A percentile compares a stretch with the other conserved stretches of the same genome.
Evolutionary conservation across 2,329 filamentous ascomycete genomes (phyloP).

Genomic region (Coleophoma eucalyptorum): DNA sequence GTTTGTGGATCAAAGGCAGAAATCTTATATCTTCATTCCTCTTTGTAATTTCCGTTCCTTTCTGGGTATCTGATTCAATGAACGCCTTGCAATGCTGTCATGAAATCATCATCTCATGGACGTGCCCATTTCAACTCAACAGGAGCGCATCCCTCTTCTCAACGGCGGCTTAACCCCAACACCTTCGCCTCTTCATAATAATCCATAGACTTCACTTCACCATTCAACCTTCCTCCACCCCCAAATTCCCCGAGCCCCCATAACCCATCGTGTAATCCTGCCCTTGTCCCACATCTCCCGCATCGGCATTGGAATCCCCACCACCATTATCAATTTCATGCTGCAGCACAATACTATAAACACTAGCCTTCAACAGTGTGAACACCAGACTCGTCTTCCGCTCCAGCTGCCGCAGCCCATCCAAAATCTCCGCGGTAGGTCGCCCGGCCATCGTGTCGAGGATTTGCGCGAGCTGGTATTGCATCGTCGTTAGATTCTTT

Average conservation of each 20-base stretch:
- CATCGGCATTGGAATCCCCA: too few relatives aligned
- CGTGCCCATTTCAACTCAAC: too few relatives aligned
- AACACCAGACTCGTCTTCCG: conserved; percentile 93
- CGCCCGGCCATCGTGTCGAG: conserved; percentile 63
- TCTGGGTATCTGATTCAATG: conserved; percentile 14
- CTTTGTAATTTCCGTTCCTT: background rate
- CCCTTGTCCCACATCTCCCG: conserved; percentile 31
- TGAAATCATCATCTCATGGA: background rate
- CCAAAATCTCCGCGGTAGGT: conserved; percentile 77
- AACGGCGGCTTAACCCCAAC: too few relatives aligned
- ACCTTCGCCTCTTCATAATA: background rate
- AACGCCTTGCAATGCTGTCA: conserved; percentile 9
- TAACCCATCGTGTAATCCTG: conserved; percentile 16
- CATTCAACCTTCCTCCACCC: background rate
- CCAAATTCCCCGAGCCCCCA: conserved; percentile 1
- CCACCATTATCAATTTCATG: conserved; percentile 80
- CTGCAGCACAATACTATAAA: conserved; percentile 97
- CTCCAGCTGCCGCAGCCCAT: conserved; percentile 83
- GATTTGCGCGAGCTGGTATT: conserved; percentile 52
- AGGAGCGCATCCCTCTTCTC: too few relatives aligned
- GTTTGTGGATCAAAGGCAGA: conserved; percentile 7
- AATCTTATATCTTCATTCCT: conserved; percentile 5
- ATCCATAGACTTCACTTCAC: background rate
- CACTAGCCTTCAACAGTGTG: conserved; percentile 93
- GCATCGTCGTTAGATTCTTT: background rate